Conservation (phyloP, 2,329 filamentous ascomycete species). For the Hortaea werneckii region DNA sequence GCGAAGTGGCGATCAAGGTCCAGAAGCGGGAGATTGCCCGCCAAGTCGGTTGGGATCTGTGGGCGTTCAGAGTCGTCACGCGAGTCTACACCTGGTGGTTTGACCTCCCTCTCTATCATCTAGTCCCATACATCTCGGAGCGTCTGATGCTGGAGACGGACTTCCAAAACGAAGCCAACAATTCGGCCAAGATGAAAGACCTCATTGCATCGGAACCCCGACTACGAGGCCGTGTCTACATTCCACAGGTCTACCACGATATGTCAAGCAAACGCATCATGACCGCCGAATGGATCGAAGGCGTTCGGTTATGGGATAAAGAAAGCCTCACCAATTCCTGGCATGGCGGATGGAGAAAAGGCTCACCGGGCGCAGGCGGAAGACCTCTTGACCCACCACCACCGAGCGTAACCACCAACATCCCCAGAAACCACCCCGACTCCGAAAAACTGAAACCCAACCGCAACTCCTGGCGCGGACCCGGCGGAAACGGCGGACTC, state of each 20-base stretch:
- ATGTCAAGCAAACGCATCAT: slow-evolving; percentile 75
- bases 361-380: slow-evolving; percentile 68
- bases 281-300: slow-evolving; percentile 97
- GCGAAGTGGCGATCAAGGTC: slow-evolving; percentile 90
- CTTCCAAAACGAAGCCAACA: slow-evolving; percentile 83
- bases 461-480: slow-evolving; percentile 67
- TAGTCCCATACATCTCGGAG: slow-evolving; percentile 89
- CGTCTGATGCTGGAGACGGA: slow-evolving; percentile 89
- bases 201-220: slow-evolving; percentile 67
- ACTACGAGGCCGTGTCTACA: slow-evolving; percentile 71
- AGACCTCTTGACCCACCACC: slow-evolving; percentile 46
- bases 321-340: slow-evolving; percentile 66
- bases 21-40: slow-evolving; percentile 90
- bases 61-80: slow-evolving; percentile 86
- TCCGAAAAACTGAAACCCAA: slow-evolving; percentile 65
- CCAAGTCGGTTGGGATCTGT: slow-evolving; percentile 90
- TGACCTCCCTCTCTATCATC: slow-evolving; percentile 79
- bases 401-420: slow-evolving; percentile 12
- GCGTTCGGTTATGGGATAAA: slow-evolving; percentile 86
- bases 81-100: slow-evolving; percentile 79
- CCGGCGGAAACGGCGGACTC: slow-evolving; percentile 63
- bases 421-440: slow-evolving; percentile 39
- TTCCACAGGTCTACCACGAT: slow-evolving; percentile 75
- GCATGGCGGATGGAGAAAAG: slow-evolving; percentile 65
- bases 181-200: slow-evolving; percentile 72